Conservation (phyloP, 441 rosid genomes). For the Metrosideros polymorpha region DNA sequence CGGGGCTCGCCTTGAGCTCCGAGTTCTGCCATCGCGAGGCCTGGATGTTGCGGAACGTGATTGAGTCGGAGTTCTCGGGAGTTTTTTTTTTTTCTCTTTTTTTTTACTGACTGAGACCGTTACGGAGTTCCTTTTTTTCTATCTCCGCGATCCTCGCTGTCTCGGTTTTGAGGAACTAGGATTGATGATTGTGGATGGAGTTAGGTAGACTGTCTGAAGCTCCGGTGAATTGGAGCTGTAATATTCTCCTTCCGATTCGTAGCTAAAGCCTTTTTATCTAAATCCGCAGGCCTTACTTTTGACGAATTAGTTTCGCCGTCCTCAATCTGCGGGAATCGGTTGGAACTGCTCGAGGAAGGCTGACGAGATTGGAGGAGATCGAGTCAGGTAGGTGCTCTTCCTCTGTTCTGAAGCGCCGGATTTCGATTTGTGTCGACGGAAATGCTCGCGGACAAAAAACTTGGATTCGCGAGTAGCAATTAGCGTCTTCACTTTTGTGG, state of each 20-base stretch:
- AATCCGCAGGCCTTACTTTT: background rate
- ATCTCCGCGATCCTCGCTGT: background rate
- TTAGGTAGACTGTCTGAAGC: background rate
- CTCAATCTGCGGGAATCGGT: background rate
- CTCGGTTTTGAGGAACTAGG: background rate
- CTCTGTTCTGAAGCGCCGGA: background rate
- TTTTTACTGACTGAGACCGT: background rate
- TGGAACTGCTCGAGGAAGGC: background rate
- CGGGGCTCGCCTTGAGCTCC: background rate
- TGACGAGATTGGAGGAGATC: background rate
- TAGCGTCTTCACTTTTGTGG: background rate
- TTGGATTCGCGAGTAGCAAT: background rate
- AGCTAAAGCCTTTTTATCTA: background rate
- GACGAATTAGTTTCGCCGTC: background rate
- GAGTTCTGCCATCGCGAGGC: background rate
- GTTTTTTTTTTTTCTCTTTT: background rate
- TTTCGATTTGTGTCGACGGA: background rate
- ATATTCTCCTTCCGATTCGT: background rate
- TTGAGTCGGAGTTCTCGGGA: background rate
- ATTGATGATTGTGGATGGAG: background rate
- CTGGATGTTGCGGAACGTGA: background rate
- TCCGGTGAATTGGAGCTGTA: background rate
- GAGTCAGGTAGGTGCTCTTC: background rate
- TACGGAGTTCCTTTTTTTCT: background rate
- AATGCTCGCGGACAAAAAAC: background rate